Base-by-base conservation (phyloP, 2,329 filamentous ascomycete genomes). In the Sporothrix inflata region DNA sequence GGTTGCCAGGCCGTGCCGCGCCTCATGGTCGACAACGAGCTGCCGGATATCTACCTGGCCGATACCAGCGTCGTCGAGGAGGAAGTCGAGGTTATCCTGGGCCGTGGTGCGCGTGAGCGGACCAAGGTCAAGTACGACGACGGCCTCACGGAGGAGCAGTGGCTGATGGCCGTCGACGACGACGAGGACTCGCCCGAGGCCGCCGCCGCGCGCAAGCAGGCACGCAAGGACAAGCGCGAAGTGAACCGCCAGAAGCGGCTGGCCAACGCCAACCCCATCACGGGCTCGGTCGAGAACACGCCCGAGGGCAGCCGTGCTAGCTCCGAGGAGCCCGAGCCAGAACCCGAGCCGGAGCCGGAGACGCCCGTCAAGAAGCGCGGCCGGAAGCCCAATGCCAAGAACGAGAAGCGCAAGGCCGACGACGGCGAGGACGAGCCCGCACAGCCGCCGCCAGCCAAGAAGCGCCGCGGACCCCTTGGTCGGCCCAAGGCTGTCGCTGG, bases 61-160 rank as follows among this genome's bases (percentile, higher is more conserved):
- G 95, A 99, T 74, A 93, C 93, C 73, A 94, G 92, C 74, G 92
- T 92, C 1, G 89, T 94, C 0, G 93, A 97, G 76, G 93, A 97
- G 76, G 87, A 91, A 24, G 91, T 93, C 74, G 93, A 96, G 75
- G 86, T 90, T 42, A 84, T 90, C 34, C 84, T 90, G 42, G 96
- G 96, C 73, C 94, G 96, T 81, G 96, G 96, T 77, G 95, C 95
- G 75, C 92, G 96, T 84, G 96, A 99, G 83, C 91, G 97, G 74
- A 98, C 94, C 76, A 91, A 94, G 78, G 94, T 98, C 78, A 92
- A 92, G 81, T 99, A 99, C 77, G 96, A 99, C 78, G 96, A 99
- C 78, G 96, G 97, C 69, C 89, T 99, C 40, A 98, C 96, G 0
- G 97, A 99, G 83, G 96, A 99, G 84, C 97, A 99, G 82, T 99